A percentile compares a stretch with the other conserved stretches of the same genome.
Conservation (phyloP, 495 filamentous ascomycete species). For the Hyphodiscus hymeniophilus region DNA sequence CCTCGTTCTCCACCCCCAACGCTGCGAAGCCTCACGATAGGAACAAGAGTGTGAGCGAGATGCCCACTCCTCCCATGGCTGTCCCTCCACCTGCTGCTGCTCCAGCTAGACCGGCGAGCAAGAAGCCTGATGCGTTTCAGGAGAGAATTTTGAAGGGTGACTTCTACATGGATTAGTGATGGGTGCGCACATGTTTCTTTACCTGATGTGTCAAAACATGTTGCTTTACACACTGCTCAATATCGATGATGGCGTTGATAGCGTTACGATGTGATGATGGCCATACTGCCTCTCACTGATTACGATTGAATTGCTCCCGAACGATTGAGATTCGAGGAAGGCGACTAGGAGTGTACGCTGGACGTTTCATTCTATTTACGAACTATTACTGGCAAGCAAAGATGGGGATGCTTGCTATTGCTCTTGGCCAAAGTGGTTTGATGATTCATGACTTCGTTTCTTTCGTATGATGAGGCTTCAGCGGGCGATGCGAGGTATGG, state of each 20-base stretch:
- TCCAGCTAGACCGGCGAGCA: conserved; percentile 34
- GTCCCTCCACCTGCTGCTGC: conserved; percentile 35
- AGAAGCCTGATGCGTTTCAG: conserved; percentile 83
- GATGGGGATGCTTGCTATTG: background rate
- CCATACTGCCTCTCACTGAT: conserved; percentile 9
- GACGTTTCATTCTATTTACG: conserved; percentile 15
- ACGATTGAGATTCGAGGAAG: background rate
- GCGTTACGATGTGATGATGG: conserved; percentile 13
- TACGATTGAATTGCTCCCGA: conserved; percentile 1
- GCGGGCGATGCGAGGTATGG: no score
- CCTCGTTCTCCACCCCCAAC: conserved; percentile 23
- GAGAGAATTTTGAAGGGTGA: conserved; percentile 96
- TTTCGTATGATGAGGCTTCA: background rate
- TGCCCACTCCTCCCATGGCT: conserved; percentile 42
- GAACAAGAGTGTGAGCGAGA: conserved; percentile 60
- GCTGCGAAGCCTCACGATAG: conserved; percentile 41
- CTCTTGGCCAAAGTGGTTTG: background rate
- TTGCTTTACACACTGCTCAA: conserved; percentile 1
- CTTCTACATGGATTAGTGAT: conserved; percentile 84
- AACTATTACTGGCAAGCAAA: background rate
- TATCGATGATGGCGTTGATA: conserved; percentile 10
- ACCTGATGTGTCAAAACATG: conserved; percentile 2
- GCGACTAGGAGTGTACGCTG: conserved; percentile 17
- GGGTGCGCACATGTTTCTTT: background rate
- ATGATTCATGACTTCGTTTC: conserved; percentile 1